These are phyloP conservation scores for Boletus subparvulus DNA, from an alignment of 768 basidiomycete species.

Conservation along the genomic window DNA sequence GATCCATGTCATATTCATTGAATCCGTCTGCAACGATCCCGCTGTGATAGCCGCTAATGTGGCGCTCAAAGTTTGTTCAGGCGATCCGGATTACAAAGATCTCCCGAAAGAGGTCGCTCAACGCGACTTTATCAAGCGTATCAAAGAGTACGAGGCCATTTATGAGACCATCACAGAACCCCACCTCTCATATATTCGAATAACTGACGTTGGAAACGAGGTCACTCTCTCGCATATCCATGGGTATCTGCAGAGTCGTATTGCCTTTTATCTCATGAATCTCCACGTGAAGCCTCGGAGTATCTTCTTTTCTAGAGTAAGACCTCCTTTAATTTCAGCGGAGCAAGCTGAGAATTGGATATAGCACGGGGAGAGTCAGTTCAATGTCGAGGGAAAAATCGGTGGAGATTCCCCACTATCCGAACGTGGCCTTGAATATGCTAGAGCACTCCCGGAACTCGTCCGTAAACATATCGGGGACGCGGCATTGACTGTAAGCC, in stretches of 20 bases:
- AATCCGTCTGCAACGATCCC: constrained; percentile 93
- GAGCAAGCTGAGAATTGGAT: constrained; percentile 4
- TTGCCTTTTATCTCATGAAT: constrained; percentile 99
- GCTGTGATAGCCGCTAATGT: constrained; percentile 94
- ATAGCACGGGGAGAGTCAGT: constrained; percentile 97
- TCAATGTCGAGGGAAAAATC: constrained; percentile 94
- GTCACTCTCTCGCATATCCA: constrained; percentile 85
- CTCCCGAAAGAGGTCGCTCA: constrained; percentile 83
- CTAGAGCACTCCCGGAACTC: constrained; percentile 79
- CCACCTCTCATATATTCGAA: constrained; percentile 84
- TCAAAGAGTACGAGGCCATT: constrained; percentile 89
- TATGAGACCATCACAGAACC: constrained; percentile 96
- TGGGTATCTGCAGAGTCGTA: constrained; percentile 94
- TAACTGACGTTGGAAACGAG: constrained; percentile 90
- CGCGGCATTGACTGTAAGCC: constrained; percentile 73
- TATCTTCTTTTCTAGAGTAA: constrained; percentile 93
- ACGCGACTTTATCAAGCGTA: constrained; percentile 86
- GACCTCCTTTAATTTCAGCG: constrained; percentile 24
- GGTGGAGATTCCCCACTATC: constrained; percentile 96
- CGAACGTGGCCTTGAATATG: constrained; percentile 79
- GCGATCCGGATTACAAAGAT: constrained; percentile 97
- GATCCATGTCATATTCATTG: constrained; percentile 88
- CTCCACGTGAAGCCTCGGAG: constrained; percentile 94
- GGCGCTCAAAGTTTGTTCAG: constrained; percentile 91
- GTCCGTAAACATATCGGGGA: constrained; percentile 91